Evolutionary conservation across 2,329 filamentous ascomycete species (phyloP), one percentile per base, ranked within the genome.

Genomic region (Colletotrichum destructivum): DNA sequence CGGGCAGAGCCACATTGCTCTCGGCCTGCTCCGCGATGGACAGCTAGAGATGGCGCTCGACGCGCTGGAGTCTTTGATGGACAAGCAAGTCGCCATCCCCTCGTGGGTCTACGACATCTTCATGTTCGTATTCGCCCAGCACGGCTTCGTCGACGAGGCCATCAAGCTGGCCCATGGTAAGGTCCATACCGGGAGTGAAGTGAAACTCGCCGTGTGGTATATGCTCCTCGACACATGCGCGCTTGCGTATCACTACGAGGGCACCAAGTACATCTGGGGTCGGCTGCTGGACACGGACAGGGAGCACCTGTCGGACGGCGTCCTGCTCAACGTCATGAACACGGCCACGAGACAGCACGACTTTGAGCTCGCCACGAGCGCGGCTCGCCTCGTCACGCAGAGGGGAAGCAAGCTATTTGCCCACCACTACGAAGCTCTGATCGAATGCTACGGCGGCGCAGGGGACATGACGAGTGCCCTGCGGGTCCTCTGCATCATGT

Each of bases 31-130:
- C 46, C 89, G 95, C 23, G 95, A 98, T 76, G 89, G 91, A 0
- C 92, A 97, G 76, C 91, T 94, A 73, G 96, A 98, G 82, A 84
- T 95, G 74, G 95, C 94, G 1, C 84, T 97, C 69, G 86, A 89
- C 62, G 89, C 89, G 75, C 81, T 98, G 52, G 91, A 94, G 47
- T 82, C 88, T 26, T 89, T 98, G 87, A 83, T 89, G 52, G 82
- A 85, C 62, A 85, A 88, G 60, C 84, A 86, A 3, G 83, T 89
- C 1, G 77, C 76, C 2, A 82, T 95, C 4, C 87, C 92, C 40
- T 78, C 85, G 0, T 98, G 95, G 95, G 85, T 98, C 9, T 92
- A 92, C 77, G 93, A 95, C 76, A 88, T 96, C 71, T 91, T 95
- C 64, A 87, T 95, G 66, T 93, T 93, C 78, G 89, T 89, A 23